Percentiles rank a stretch among this genome's conserved stretches.
Conservation (phyloP, 768 basidiomycete species). For the Favolaschia claudopus region DNA sequence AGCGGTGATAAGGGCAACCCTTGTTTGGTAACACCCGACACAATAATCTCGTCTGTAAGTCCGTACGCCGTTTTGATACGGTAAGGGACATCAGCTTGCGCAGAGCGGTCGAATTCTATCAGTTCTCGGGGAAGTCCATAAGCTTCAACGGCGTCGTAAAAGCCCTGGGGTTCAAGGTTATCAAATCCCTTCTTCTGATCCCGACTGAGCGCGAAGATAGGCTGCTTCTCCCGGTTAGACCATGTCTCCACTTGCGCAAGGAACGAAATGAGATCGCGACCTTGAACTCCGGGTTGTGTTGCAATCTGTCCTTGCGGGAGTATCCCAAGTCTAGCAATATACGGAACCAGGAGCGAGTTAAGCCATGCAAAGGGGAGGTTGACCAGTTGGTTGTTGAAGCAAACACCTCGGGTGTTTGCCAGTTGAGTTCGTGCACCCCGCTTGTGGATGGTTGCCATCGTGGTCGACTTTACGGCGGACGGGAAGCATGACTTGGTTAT, state of each 20-base stretch:
- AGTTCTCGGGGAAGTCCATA: conserved; percentile 36
- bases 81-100: conserved; percentile 29
- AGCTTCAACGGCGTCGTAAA: conserved; percentile 39
- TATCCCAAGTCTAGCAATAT: conserved; percentile 25
- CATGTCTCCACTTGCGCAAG: conserved; percentile 31
- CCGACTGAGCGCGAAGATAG: conserved; percentile 30
- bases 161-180: conserved; percentile 35
- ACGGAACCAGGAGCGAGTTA: conserved; percentile 31
- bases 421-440: too few species aligned
- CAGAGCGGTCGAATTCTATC: conserved; percentile 32
- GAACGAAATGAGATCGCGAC: conserved; percentile 32
- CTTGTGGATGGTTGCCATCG: too few species aligned
- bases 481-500: too few species aligned
- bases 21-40: conserved; percentile 38
- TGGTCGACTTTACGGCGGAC: too few species aligned
- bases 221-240: conserved; percentile 27
- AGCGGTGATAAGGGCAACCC: conserved; percentile 36
- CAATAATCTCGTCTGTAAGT: conserved; percentile 25
- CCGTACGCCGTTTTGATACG: conserved; percentile 37
- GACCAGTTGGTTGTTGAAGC: too few species aligned
- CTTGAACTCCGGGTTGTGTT: conserved; percentile 37
- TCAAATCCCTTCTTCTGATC: conserved; percentile 45
- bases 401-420: too few species aligned
- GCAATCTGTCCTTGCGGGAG: conserved; percentile 36
- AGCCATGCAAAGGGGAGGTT: too few species aligned